phyloP scores from a whole-genome alignment of 495 filamentous ascomycete species.

The Acidiella bohemica region DNA sequence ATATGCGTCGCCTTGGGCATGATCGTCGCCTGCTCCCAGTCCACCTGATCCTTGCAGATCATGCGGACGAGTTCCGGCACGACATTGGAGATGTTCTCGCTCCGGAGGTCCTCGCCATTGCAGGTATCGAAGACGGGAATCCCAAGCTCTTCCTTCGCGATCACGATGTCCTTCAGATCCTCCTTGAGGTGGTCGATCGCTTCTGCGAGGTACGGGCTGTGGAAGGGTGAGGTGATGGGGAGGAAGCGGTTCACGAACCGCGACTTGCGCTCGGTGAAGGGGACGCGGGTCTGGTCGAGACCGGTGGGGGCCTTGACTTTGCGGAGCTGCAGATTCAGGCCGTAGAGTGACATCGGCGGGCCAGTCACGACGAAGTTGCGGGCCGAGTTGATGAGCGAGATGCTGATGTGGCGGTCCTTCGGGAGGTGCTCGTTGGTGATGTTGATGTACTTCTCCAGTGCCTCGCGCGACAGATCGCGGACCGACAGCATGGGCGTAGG shows the following conservation, averaged over 20 bases:
- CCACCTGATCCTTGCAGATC: slow-evolving; percentile 81
- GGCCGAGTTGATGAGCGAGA: slow-evolving; percentile 91
- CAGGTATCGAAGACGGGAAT: slow-evolving; percentile 83
- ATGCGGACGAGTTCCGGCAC: slow-evolving; percentile 76
- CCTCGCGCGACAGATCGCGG: slow-evolving; percentile 68
- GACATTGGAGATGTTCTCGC: slow-evolving; percentile 48
- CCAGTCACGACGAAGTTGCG: slow-evolving; percentile 95
- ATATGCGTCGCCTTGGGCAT: slow-evolving; percentile 87
- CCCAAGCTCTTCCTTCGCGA: slow-evolving; percentile 50
- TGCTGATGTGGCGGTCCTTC: slow-evolving; percentile 77
- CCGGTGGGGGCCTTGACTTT: slow-evolving; percentile 96
- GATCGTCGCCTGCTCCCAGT: slow-evolving; percentile 87
- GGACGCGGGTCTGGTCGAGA: slow-evolving; percentile 86
- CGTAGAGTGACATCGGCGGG: slow-evolving; percentile 87
- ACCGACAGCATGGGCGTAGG: slow-evolving; percentile 98
- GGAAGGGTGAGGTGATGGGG: slow-evolving; percentile 94
- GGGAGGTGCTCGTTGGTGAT: slow-evolving; percentile 93
- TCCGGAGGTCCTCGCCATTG: slow-evolving; percentile 65
- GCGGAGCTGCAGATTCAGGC: slow-evolving; percentile 80
- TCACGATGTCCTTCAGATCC: slow-evolving; percentile 69
- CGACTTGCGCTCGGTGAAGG: slow-evolving; percentile 86
- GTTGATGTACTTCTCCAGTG: slow-evolving; percentile 89
- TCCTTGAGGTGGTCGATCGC: slow-evolving; percentile 69
- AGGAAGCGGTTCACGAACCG: slow-evolving; percentile 95
- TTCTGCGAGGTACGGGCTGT: slow-evolving; percentile 78